Base-by-base conservation (phyloP, 2,329 filamentous ascomycete genomes). In the Fusarium xylarioides region DNA sequence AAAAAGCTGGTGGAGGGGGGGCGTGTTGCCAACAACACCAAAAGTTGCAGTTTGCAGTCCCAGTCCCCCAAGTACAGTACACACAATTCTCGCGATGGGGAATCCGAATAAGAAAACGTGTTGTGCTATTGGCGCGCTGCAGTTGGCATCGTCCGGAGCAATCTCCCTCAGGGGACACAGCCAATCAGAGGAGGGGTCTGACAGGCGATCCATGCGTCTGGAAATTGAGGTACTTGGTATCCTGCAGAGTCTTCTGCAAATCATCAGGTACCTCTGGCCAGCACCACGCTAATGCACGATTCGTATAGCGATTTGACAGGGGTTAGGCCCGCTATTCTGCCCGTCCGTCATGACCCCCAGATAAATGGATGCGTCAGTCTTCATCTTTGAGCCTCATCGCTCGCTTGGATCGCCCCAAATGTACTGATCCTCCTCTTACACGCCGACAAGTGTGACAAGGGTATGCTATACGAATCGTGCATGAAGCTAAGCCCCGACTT, bases 391-490 rank as follows among this genome's bases (percentile, higher is more conserved):
- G 70, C 70, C 70, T 73, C 70, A 73, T 74, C 68, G 64, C 67
- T 68, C 71, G 56, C 61, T 55, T 66, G 56, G 35, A 46, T 63
- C 64, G 42, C 63, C 54, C 40, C 42, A 54, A 55, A 64, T 47
- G 49, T 43, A 34, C 61, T 28, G 50, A 38, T 38, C 50, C 50
- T 54, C 50, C 50, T 40, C 50, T 46, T 38, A 37, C 40, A 37
- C 49, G 26, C 43, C 50, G 30, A 57, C 23, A 23, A 28, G 30
- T 35, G n/a, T 10, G 40, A 40, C 70, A 56, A 63, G 70, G 60
- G 57, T 70, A 43, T 76, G 75, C 75, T 77, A 77, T 74, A 77
- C 75, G 75, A 77, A 77, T 72, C 67, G 56, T 77, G 75, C 75
- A 77, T 73, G 71, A 72, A 69, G 73, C 75, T 77, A 77, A 68